Percentiles rank a stretch among this genome's conserved stretches.
Conservation (phyloP, 495 filamentous ascomycete species). For the Penicillium pancosmium region DNA sequence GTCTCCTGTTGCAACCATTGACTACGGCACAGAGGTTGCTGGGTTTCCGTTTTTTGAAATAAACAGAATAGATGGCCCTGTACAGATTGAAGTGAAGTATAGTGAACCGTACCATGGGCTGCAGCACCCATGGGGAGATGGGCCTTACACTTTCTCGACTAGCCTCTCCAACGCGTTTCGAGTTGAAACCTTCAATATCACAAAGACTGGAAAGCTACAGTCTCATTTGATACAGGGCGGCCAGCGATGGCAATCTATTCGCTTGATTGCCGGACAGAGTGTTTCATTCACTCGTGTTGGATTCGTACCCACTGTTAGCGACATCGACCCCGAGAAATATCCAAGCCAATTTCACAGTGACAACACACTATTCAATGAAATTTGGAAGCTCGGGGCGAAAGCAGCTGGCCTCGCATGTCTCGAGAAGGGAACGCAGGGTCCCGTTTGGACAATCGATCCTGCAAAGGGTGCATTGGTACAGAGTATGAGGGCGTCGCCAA, state of each 20-base stretch:
- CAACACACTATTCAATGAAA: conserved; percentile 5
- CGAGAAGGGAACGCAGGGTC: conserved; percentile 6
- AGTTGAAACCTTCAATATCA: conserved; percentile 16
- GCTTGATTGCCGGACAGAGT: neutral
- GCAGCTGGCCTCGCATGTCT: conserved; percentile 11
- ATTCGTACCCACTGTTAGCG: conserved; percentile 2
- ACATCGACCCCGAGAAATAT: neutral
- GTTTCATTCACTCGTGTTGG: conserved; percentile 1
- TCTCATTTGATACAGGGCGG: conserved; percentile 12
- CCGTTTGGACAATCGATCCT: conserved; percentile 3
- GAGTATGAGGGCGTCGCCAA: conserved; percentile 3
- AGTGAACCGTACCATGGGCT: conserved; percentile 12
- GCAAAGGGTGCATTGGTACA: conserved; percentile 10
- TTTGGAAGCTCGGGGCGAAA: conserved; percentile 10
- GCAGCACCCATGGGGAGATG: conserved; percentile 7
- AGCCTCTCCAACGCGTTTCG: conserved; percentile 9
- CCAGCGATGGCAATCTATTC: conserved; percentile 13
- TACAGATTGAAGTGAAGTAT: conserved; percentile 19
- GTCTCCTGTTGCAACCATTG: conserved; percentile 8
- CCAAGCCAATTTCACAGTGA: neutral
- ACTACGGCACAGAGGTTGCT: conserved; percentile 15
- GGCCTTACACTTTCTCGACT: conserved; percentile 7
- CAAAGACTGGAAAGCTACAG: neutral
- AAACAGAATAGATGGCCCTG: neutral
- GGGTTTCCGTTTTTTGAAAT: conserved; percentile 11